Percentiles rank a stretch among this genome's conserved stretches.
These are phyloP conservation scores for Arthroderma uncinatum DNA, from an alignment of 2,329 filamentous ascomycete species.

Conservation along the genomic window DNA sequence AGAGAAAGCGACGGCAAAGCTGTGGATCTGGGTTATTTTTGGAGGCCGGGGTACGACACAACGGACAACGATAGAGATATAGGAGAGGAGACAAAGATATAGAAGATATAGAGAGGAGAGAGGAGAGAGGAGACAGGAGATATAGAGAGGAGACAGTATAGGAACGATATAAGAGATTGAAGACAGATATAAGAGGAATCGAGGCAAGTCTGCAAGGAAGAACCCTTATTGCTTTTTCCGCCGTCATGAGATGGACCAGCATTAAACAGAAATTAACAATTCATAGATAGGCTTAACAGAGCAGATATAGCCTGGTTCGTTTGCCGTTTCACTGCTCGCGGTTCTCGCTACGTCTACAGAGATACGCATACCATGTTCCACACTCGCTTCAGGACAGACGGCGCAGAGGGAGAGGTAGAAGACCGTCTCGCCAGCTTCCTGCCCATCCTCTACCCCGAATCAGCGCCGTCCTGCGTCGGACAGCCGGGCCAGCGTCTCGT, in stretches of 20 bases:
- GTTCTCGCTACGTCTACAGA: background rate
- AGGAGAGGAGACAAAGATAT: background rate
- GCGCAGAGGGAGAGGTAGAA: slow-evolving; percentile 30
- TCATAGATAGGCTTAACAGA: background rate
- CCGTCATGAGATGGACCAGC: too few relatives aligned
- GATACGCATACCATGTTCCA: background rate
- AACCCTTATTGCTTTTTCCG: too few relatives aligned
- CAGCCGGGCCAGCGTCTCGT: slow-evolving; percentile 41
- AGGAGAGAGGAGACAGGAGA: too few relatives aligned
- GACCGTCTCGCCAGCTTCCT: slow-evolving; percentile 46
- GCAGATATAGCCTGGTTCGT: background rate
- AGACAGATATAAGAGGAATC: too few relatives aligned
- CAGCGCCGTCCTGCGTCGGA: slow-evolving; percentile 45
- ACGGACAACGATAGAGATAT: background rate
- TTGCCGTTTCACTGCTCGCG: too few relatives aligned
- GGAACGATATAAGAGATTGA: too few relatives aligned
- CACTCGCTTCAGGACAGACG: background rate
- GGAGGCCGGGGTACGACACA: background rate
- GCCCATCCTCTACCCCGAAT: slow-evolving; percentile 46
- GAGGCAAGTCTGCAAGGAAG: too few relatives aligned
- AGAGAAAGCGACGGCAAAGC: background rate
- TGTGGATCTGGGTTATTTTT: slow-evolving; percentile 3
- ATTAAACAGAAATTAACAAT: background rate
- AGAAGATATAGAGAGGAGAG: background rate
- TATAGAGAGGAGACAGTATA: too few relatives aligned